A percentile compares a stretch with the other conserved stretches of the same genome.
Evolutionary conservation across 331 rosid species (phyloP).

Genomic region (Cucumis variabilis): DNA sequence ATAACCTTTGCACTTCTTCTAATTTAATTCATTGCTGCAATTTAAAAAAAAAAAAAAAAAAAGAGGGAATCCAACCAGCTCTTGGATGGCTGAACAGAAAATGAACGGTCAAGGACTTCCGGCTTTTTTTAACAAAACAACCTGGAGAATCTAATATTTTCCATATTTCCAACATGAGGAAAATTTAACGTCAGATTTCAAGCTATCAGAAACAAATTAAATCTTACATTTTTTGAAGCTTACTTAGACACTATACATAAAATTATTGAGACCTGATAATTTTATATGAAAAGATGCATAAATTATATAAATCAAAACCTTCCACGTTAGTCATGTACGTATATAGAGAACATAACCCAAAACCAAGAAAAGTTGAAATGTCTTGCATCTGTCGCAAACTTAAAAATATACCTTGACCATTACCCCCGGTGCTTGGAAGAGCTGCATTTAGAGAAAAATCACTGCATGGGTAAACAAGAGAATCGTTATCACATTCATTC

Average conservation of each 20-base stretch:
- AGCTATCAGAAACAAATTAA: background rate
- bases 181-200: background rate
- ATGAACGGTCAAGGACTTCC: too few species aligned
- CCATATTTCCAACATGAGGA: background rate
- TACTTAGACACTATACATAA: background rate
- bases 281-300: background rate
- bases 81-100: too few species aligned
- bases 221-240: background rate
- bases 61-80: too few species aligned
- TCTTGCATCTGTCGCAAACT: background rate
- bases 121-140: too few species aligned
- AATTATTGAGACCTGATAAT: background rate
- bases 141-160: background rate
- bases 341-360: background rate
- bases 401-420: constrained; percentile 42
- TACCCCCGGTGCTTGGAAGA: constrained; percentile 48
- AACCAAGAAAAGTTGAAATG: constrained; percentile 4
- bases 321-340: background rate
- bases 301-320: background rate
- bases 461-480: constrained; percentile 46
- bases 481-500: background rate
- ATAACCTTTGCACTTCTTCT: too few species aligned
- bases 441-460: constrained; percentile 42
- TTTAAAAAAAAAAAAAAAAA: too few species aligned
- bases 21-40: too few species aligned